Evolutionary conservation across 371 early-diverging fungal genomes (phyloP), one percentile per base, ranked within the genome.

Genomic region (Actinomortierella ambigua): DNA sequence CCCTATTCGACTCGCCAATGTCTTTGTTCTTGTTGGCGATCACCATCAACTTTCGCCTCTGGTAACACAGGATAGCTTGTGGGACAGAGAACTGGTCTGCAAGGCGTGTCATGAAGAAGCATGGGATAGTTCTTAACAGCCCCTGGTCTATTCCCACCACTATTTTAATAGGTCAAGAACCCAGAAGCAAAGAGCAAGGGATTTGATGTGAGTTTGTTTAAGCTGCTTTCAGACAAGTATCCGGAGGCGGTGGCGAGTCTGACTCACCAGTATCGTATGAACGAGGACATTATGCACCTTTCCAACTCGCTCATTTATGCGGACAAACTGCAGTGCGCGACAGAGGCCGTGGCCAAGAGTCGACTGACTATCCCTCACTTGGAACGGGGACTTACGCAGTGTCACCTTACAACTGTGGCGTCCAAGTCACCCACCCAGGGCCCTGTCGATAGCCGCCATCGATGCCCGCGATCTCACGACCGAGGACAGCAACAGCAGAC

Each of bases 11-110:
- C 86, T 82, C 59, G 93, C 96, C 3, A 77, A 87, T 15, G 80
- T 68, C 13, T 98, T 99, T 88, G 89, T 99, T 17, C 81, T 99
- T 8, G 98, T 99, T 13, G 99, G 99, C 15, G 99, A 99, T 77
- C 95, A 96, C 65, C 91, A 98, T 65, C 99, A 99, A 75, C 87
- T 99, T 3, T 95, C 96, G n/a, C 99, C 99, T 7, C 77, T 99
- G 55, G 92, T 95, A 77, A 77, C 34, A 11, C 34, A 34, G 7
- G 11, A 11, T 34, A 11, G 11, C 11, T 34, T 4, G 4, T 34
- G 4, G 34, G 11, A 11, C 4, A 6, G 34, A 4, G 7, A 34
- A 34, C 11, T 34, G 11, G 4, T 4, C 34, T 34, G 34, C 11
- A 34, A 34, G 4, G 34, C 34, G 7, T 34, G 34, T 18, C 47